These are phyloP conservation scores for Saccharomyces mikatae DNA, from an alignment of 805 yeast genomes.

Conservation along the genomic window DNA sequence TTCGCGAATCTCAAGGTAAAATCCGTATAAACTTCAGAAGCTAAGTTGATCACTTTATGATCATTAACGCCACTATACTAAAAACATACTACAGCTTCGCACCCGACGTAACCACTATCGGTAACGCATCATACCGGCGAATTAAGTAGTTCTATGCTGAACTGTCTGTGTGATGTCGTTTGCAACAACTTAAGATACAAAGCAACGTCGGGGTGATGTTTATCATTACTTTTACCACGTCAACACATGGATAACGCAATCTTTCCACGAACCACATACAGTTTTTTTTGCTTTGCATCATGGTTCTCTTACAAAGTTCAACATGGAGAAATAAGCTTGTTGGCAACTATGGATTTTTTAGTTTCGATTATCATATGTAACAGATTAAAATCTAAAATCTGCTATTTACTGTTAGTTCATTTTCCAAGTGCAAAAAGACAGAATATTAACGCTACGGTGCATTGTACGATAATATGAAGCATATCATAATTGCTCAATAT, in stretches of 20 bases:
- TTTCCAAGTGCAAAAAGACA: slow-evolving; percentile 82
- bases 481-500: slow-evolving; percentile 91
- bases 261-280: slow-evolving; percentile 57
- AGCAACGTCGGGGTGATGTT: slow-evolving; percentile 50
- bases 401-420: slow-evolving; percentile 60
- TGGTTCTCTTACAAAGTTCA: slow-evolving; percentile 72
- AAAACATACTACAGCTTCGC: slow-evolving; percentile 86
- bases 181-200: no score
- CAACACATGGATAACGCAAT: slow-evolving; percentile 60
- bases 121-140: slow-evolving; percentile 90
- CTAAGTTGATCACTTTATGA: slow-evolving; percentile 82
- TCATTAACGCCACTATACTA: slow-evolving; percentile 95
- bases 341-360: slow-evolving; percentile 79
- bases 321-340: slow-evolving; percentile 63
- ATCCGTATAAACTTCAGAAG: slow-evolving; percentile 85
- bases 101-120: slow-evolving; percentile 77
- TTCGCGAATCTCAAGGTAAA: slow-evolving; percentile 80
- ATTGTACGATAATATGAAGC: slow-evolving; percentile 83
- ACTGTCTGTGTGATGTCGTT: slow-evolving; percentile 42
- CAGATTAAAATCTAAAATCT: no score
- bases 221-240: slow-evolving; percentile 68
- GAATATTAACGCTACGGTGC: slow-evolving; percentile 83
- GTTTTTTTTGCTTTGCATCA: slow-evolving; percentile 62
- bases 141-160: slow-evolving; percentile 92
- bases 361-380: slow-evolving; percentile 32